These are phyloP conservation scores for Neurospora sp. DNA, from an alignment of 495 filamentous ascomycete species.

Conservation along the genomic window DNA sequence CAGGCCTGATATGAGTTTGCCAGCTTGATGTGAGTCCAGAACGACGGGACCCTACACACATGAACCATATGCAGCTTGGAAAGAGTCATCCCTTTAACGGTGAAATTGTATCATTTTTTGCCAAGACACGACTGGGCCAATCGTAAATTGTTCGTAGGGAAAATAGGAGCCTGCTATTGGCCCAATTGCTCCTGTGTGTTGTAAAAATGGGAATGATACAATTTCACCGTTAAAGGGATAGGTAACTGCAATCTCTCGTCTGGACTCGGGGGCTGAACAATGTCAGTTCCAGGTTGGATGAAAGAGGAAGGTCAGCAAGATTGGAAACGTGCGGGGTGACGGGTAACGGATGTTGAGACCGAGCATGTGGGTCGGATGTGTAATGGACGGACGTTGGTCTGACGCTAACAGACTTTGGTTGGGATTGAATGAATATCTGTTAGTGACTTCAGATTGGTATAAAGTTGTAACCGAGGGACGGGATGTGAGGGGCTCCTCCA, in stretches of 20 bases:
- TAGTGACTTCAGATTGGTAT: not conserved
- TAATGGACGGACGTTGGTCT: not conserved
- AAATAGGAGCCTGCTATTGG: too few relatives aligned
- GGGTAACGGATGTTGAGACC: not conserved
- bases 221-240: too few relatives aligned
- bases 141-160: too few relatives aligned
- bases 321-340: not conserved
- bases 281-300: not conserved
- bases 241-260: not conserved
- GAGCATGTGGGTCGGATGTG: not conserved
- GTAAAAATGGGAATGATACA: too few relatives aligned
- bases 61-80: not conserved
- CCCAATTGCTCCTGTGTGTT: too few relatives aligned
- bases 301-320: not conserved
- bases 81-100: too few relatives aligned
- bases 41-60: not conserved
- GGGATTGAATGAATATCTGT: not conserved
- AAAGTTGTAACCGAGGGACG: not conserved
- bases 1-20: too few relatives aligned
- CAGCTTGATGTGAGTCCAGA: not conserved
- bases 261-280: not conserved
- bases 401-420: not conserved
- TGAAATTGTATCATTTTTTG: too few relatives aligned
- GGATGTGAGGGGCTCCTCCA: not conserved
- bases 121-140: too few relatives aligned